Conservation (phyloP, 1,139 yeast species). For the Debaryomyces sp. region DNA sequence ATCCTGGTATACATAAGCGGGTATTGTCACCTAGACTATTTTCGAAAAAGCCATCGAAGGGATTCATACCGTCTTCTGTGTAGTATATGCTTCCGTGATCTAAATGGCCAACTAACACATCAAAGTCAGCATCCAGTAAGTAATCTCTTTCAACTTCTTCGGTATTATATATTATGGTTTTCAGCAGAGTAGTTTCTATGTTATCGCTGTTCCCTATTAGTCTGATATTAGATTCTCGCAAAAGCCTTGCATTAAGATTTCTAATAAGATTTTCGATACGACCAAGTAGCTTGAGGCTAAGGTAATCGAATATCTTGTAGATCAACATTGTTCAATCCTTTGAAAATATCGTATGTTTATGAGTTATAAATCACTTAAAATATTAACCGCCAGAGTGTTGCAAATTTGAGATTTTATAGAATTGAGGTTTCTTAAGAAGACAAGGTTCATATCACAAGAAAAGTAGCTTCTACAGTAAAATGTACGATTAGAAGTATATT, state of each 20-base stretch:
- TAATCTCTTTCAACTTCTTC: neutral
- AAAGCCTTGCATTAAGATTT: constrained; percentile 1
- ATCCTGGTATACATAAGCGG: neutral
- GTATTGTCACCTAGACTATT: neutral
- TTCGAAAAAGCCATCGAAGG: neutral
- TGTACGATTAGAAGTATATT: neutral
- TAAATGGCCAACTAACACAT: neutral
- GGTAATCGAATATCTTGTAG: neutral
- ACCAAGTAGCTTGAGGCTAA: neutral
- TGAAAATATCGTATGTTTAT: neutral
- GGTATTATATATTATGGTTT: neutral
- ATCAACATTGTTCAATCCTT: neutral
- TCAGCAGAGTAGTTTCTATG: neutral
- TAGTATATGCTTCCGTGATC: neutral
- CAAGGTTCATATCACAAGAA: too few relatives aligned
- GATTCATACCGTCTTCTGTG: neutral
- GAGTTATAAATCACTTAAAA: neutral
- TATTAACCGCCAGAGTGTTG: constrained; percentile 4
- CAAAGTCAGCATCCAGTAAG: neutral
- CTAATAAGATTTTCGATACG: neutral
- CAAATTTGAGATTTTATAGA: constrained; percentile 1
- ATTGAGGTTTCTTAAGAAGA: neutral
- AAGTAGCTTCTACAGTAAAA: neutral
- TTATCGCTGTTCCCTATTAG: neutral
- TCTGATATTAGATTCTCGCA: constrained; percentile 1